Percentiles rank a stretch among this genome's conserved stretches.
These are phyloP conservation scores for Nemania sp. DNA, from an alignment of 2,329 filamentous ascomycete genomes.

Conservation along the genomic window DNA sequence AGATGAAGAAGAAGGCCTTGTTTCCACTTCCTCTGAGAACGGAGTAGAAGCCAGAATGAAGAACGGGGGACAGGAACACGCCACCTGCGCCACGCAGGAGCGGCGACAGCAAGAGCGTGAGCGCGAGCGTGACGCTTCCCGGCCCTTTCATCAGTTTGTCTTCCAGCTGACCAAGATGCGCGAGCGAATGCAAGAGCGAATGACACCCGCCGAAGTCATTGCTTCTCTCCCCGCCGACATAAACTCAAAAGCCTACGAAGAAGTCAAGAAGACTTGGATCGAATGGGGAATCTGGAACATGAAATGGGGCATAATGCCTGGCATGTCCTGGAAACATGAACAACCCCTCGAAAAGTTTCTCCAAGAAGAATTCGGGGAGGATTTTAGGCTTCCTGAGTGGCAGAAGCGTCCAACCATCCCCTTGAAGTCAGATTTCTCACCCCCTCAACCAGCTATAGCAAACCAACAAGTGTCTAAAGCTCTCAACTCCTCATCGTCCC, in stretches of 20 bases:
- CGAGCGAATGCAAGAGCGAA: conserved; percentile 2
- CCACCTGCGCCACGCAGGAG: not conserved
- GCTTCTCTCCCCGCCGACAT: not conserved
- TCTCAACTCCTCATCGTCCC: not conserved
- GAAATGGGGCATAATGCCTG: conserved; percentile 23
- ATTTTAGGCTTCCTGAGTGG: not conserved
- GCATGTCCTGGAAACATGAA: conserved; percentile 26
- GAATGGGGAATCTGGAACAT: conserved; percentile 15
- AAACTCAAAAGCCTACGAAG: conserved; percentile 18
- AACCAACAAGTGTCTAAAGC: not conserved
- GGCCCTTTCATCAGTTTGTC: conserved; percentile 20
- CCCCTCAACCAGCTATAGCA: not conserved
- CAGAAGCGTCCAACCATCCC: too few relatives aligned
- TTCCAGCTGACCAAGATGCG: conserved; percentile 16
- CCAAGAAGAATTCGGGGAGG: not conserved
- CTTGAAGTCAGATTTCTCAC: not conserved
- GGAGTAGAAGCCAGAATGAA: not conserved
- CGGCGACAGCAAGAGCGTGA: too few relatives aligned
- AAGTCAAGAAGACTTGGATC: conserved; percentile 10
- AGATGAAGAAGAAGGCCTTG: not conserved
- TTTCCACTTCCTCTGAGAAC: not conserved
- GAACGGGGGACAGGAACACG: not conserved
- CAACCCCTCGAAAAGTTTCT: not conserved
- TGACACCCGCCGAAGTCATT: not conserved
- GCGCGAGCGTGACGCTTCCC: conserved; percentile 21